Evolutionary conservation across 208 protist genomes (phyloP).

Genomic region (Acanthamoeba castellanii): DNA sequence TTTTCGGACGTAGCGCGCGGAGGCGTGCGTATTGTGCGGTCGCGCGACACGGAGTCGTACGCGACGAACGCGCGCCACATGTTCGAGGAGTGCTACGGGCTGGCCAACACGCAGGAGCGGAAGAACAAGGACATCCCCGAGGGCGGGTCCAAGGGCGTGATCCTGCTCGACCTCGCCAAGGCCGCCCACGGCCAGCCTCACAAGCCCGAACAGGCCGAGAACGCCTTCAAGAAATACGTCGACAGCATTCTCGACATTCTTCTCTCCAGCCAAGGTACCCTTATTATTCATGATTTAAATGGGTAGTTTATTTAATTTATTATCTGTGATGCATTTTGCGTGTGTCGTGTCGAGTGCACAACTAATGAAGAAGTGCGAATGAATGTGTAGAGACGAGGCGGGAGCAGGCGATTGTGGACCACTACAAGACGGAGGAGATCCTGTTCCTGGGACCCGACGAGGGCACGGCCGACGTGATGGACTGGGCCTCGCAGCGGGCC

Average conservation of each 20-base stretch:
- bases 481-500: slow-evolving; percentile 88
- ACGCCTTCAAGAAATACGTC: slow-evolving; percentile 96
- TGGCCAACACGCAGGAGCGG: slow-evolving; percentile 95
- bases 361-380: neutral
- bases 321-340: neutral
- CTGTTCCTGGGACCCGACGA: slow-evolving; percentile 97
- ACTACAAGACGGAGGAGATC: slow-evolving; percentile 92
- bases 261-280: slow-evolving; percentile 19
- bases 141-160: slow-evolving; percentile 94
- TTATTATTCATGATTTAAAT: neutral
- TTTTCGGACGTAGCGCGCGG: slow-evolving; percentile 79
- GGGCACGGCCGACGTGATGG: slow-evolving; percentile 94
- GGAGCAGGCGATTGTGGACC: slow-evolving; percentile 92
- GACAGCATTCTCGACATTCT: slow-evolving; percentile 94
- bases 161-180: slow-evolving; percentile 42
- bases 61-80: slow-evolving; percentile 93
- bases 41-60: slow-evolving; percentile 91
- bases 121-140: slow-evolving; percentile 99
- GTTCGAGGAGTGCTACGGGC: slow-evolving; percentile 98
- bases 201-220: slow-evolving; percentile 85
- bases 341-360: neutral
- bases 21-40: slow-evolving; percentile 96
- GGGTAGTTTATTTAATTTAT: neutral
- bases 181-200: neutral
- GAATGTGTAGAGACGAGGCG: slow-evolving; percentile 58